These are phyloP conservation scores for Yamadazyma membranifaciens DNA, from an alignment of 1,139 yeast genomes.

Conservation along the genomic window DNA sequence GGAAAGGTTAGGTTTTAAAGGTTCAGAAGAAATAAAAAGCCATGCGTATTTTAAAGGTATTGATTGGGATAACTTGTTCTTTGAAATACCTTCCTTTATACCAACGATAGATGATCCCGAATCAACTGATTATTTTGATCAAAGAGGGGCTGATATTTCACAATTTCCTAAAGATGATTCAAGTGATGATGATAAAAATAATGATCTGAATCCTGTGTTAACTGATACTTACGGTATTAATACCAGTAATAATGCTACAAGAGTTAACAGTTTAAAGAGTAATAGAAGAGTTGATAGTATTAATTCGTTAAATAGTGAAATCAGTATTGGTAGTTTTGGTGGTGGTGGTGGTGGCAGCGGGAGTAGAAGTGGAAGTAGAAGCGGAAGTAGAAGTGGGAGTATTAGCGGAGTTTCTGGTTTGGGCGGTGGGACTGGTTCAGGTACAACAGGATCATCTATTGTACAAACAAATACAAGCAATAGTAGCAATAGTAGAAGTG, in stretches of 20 bases:
- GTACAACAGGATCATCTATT: not conserved
- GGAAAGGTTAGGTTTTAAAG: conserved; percentile 69
- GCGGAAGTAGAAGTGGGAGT: conserved; percentile 9
- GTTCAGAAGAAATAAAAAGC: conserved; percentile 71
- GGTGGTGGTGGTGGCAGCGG: conserved; percentile 12
- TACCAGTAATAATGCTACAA: conserved; percentile 5
- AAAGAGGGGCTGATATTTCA: conserved; percentile 77
- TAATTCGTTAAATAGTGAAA: conserved; percentile 10
- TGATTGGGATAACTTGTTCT: conserved; percentile 73
- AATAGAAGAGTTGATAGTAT: conserved; percentile 9
- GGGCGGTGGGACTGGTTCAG: conserved; percentile 1
- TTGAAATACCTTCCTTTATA: conserved; percentile 78
- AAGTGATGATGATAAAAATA: conserved; percentile 8
- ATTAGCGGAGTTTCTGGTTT: conserved; percentile 8
- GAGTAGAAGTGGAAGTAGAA: conserved; percentile 9
- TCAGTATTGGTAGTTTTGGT: conserved; percentile 8
- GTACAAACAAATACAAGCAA: conserved; percentile 4
- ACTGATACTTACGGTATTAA: conserved; percentile 9
- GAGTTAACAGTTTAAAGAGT: conserved; percentile 3
- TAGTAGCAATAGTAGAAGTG: conserved; percentile 9
- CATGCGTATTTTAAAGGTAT: conserved; percentile 77
- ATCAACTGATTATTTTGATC: conserved; percentile 87
- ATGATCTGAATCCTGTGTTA: not conserved
- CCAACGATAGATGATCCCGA: conserved; percentile 82
- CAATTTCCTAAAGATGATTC: conserved; percentile 57